These are phyloP conservation scores for Inga leiocalycina DNA, from an alignment of 306 rosid species.

Conservation along the genomic window DNA sequence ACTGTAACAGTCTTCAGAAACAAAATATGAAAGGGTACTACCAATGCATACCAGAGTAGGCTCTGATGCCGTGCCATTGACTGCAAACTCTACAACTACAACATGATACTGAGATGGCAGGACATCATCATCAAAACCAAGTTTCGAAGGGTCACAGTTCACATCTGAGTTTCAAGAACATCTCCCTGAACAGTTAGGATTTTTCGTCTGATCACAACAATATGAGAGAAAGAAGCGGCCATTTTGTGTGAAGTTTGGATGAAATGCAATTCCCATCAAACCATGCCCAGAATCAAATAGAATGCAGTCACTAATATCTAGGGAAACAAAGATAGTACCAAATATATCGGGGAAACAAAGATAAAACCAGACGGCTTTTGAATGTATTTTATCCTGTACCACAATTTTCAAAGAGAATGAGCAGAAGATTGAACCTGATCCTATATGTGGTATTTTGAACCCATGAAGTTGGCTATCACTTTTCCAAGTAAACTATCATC, in stretches of 20 bases:
- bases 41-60: constrained; percentile 34
- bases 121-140: constrained; percentile 28
- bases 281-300: too few relatives aligned
- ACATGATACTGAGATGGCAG: constrained; percentile 48
- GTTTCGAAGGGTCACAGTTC: constrained; percentile 47
- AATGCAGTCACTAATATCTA: too few relatives aligned
- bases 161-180: constrained; percentile 50
- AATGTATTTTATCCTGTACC: not conserved
- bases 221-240: constrained; percentile 50
- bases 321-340: too few relatives aligned
- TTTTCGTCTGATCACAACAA: constrained; percentile 40
- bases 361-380: not conserved
- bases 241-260: constrained; percentile 14
- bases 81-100: constrained; percentile 50
- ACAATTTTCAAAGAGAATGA: not conserved
- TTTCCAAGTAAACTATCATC: not conserved
- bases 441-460: constrained; percentile 10
- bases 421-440: not conserved
- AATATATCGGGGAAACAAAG: not conserved
- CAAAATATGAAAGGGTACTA: not conserved
- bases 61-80: constrained; percentile 38
- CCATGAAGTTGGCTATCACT: not conserved
- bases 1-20: not conserved
- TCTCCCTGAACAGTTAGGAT: constrained; percentile 49
- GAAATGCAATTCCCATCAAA: too few relatives aligned